Evolutionary conservation across 2,329 filamentous ascomycete species (phyloP).

Genomic region (Sphaerulina populicola): DNA sequence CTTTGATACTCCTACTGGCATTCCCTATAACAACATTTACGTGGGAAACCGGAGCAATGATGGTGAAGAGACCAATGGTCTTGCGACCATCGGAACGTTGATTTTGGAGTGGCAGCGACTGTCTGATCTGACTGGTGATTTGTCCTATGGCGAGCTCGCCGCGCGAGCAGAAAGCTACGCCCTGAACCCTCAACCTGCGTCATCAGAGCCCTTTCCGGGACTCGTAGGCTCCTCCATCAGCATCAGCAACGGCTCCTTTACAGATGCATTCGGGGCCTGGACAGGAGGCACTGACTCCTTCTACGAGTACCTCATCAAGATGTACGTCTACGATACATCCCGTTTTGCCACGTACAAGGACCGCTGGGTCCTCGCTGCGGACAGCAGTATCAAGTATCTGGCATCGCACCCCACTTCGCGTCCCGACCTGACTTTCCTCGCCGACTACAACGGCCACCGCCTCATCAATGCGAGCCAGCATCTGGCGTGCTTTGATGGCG

Average conservation of each 20-base stretch:
- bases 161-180: constrained; percentile 60
- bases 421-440: constrained; percentile 65
- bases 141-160: constrained; percentile 56
- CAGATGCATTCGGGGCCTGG: constrained; percentile 61
- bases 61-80: constrained; percentile 52
- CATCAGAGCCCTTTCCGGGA: constrained; percentile 65
- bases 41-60: constrained; percentile 45
- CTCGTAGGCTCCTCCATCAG: constrained; percentile 62
- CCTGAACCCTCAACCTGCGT: constrained; percentile 54
- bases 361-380: constrained; percentile 63
- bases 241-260: constrained; percentile 57
- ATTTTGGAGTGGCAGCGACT: constrained; percentile 78
- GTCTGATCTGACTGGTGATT: constrained; percentile 63
- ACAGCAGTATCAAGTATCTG: constrained; percentile 66
- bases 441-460: constrained; percentile 45
- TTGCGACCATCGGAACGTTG: constrained; percentile 69
- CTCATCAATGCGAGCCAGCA: constrained; percentile 38
- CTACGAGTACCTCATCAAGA: constrained; percentile 88
- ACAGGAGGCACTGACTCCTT: constrained; percentile 68
- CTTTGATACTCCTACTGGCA: constrained; percentile 66
- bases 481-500: constrained; percentile 73
- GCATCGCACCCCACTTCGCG: constrained; percentile 58
- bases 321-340: constrained; percentile 68
- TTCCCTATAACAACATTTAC: constrained; percentile 62
- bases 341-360: constrained; percentile 60